Base-by-base conservation (phyloP, 1,139 yeast species). In the Maudiozyma humilis region DNA sequence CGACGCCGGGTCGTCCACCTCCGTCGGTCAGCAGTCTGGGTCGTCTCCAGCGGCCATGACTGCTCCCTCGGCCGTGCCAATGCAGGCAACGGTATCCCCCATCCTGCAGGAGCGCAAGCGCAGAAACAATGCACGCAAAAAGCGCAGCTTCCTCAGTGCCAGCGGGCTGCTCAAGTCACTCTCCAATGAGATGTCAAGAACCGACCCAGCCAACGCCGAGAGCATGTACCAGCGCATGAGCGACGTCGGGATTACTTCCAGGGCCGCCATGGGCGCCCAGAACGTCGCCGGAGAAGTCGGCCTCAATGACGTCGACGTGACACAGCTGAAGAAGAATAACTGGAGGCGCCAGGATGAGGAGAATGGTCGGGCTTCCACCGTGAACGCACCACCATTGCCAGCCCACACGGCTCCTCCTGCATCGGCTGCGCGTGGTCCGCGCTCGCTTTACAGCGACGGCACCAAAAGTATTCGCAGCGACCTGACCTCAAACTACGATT, bases 231-330 rank as follows among this genome's bases (percentile, higher is more conserved):
- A 51, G 59, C 6, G 17, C 16, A 17, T 42, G 38, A 10, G 16
- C 16, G 59, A 58, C 17, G 70, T 69, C 4, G 66, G 65, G 31
- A 65, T 71, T 41, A 65, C 73, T 1, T 49, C 52, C 12, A 62
- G 57, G 30, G 73, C 75, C 2, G 72, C 71, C 1, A 53, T 56
- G 10, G 66, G 70, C 38, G 59, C 75, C 0, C 67, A 71, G 46
- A 66, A 65, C 41, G 66, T 70, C 27, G 75, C 75, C 2, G 76
- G 75, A 34, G 59, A 36, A 3, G 48, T 44, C 15, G 39, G 44
- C 41, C 41, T 25, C 15, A 34, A 34, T 32, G 33, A 34, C n/a
- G 4, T 15, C n/a, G 19, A 33, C 18, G 17, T 27, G 14, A 33
- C 15, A 23, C n/a, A n/a, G 8, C 19, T n/a, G 12, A 36, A 16